Evolutionary conservation across 2,329 filamentous ascomycete genomes (phyloP), one percentile per base, ranked within the genome.

Genomic region (Ciborinia camelliae): DNA sequence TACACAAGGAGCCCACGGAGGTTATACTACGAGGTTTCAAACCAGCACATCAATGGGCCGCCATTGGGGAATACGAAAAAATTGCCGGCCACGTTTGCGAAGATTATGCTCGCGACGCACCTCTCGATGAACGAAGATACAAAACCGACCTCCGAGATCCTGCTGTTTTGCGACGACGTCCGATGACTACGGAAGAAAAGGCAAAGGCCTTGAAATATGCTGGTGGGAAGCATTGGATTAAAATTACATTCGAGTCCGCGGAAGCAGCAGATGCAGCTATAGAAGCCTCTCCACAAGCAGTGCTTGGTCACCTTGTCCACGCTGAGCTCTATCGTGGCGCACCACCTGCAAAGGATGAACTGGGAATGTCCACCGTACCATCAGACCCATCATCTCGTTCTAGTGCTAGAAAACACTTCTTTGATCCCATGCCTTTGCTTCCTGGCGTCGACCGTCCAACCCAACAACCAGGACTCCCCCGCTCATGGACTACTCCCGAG

Each of bases 221-320:
- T 53, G 90, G 92, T 58, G 94, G 94, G 51, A 85, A 90, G 71
- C 91, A 97, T 80, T 98, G 94, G 94, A 92, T 97, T 72, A 92
- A 92, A 76, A 81, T 93, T 63, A 93, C 90, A 0, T 93, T 92
- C 72, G 90, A 92, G 77, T 90, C 87, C 50, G 81, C 83, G 57
- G 84, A 89, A 70, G 87, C 89, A 2, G 90, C 89, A 26, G 88
- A 90, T 66, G 81, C 85, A 14, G 90, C 90, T 28, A 78, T 88
- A 50, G 89, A 84, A 73, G 84, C 85, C 62, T 91, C 89, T 60
- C 90, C 90, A 0, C 88, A 92, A 76, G 83, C 82, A 66, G 85
- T 93, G 67, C 80, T 90, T 63, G 90, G 90, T 14, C 82, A 90
- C 73, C 76, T 89, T 15, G 86, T 93, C 32, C 86, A 85, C 71